Evolutionary conservation across 306 rosid genomes (phyloP).

Genomic region (Carpinus viminea): DNA sequence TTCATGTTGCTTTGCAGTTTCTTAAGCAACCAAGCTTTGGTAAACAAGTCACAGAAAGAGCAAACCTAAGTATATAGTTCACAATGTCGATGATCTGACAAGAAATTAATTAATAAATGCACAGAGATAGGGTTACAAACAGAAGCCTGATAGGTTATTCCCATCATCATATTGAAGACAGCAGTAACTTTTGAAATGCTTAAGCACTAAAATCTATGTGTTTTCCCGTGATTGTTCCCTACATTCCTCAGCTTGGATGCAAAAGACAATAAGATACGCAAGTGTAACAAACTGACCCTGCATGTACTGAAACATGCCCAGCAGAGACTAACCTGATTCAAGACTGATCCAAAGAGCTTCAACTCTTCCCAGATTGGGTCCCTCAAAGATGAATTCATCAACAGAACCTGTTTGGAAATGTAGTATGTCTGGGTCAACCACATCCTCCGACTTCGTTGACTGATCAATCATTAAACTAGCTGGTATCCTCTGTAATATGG

Average conservation of each 20-base stretch:
- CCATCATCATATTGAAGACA: background rate
- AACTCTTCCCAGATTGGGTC: constrained; percentile 62
- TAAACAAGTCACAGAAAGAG: background rate
- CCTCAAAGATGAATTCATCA: constrained; percentile 72
- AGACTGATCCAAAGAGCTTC: constrained; percentile 81
- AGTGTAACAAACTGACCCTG: background rate
- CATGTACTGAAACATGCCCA: background rate
- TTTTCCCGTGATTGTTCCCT: background rate
- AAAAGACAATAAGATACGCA: background rate
- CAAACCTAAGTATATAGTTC: background rate
- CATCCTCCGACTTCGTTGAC: constrained; percentile 39
- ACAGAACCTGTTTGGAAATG: constrained; percentile 73
- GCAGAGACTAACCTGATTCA: constrained; percentile 71
- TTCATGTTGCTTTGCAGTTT: background rate
- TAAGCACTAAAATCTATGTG: background rate
- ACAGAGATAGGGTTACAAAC: background rate
- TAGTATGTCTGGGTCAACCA: constrained; percentile 31
- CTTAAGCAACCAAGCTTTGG: background rate
- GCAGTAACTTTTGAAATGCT: background rate
- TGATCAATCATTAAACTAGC: constrained; percentile 43
- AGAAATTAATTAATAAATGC: background rate
- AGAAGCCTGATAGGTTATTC: background rate
- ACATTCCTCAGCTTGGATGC: background rate
- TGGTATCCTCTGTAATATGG: constrained; percentile 76
- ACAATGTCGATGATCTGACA: background rate